Base-by-base conservation (phyloP, 345 rosid species). In the Moringa oleifera region DNA sequence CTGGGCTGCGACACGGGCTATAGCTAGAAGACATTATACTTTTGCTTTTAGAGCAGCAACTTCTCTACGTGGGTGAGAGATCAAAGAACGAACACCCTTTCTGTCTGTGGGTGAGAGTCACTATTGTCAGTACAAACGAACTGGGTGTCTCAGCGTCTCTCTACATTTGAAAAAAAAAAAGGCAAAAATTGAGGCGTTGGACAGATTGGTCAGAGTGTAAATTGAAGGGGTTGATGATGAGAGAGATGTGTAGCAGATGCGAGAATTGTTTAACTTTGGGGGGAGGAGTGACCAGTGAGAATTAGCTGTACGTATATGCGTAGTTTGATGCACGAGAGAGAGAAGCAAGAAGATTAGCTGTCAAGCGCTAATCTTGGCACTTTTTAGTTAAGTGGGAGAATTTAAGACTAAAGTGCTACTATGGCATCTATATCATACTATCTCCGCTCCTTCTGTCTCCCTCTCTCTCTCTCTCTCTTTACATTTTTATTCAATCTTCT, bases 1-100 rank as follows among this genome's bases (percentile, higher is more conserved):
- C 90, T 58, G 90, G 90, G 69, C 85, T 83, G 65, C 89, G 83
- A 8, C 87, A 68, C 50, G 94, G 85, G 73, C 88, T 84, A 74
- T 74, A 86, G 36, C 2, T 41, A 41, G 55, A 17, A 45, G 23
- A 23, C 51, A 18, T 33, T 41, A 41, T 41, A 41, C 13, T 41
- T 15, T 41, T 16, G 12, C 20, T 23, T 23, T 51, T 13, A 58
- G 17, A 17, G 41, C 59, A 24, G 46, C 9, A 18, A 51, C 51
- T 19, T n/a, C 6, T 51, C 25, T 17, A 57, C 33, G 33, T 28
- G 33, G 33, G 8, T 28, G 33, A 28, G 33, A 28, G 3, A 2
- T 8, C 3, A 28, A 28, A 3, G 33, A 2, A 28, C 33, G n/a
- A n/a, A n/a, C n/a, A n/a, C 37, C 11, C 37, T 33, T 11, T 33